These are phyloP conservation scores for Paspalum notatum DNA, from an alignment of 176 grass and related monocot genomes.

Conservation along the genomic window DNA sequence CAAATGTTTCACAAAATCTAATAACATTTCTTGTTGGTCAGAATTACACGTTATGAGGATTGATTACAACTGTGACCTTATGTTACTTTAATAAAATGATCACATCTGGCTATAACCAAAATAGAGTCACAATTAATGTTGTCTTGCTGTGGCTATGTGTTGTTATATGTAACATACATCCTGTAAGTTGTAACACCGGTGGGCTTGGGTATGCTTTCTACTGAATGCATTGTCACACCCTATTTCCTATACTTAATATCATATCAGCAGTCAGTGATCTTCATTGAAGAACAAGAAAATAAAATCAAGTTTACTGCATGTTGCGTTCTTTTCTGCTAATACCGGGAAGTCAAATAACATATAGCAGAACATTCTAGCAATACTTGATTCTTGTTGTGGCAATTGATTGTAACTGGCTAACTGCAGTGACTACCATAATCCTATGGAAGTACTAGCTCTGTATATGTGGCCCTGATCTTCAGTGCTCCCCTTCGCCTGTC, in stretches of 20 bases:
- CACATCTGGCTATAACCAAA: neutral
- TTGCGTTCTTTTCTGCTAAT: constrained; percentile 20
- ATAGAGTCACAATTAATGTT: neutral
- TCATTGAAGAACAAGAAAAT: neutral
- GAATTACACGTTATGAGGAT: neutral
- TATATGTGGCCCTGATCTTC: neutral
- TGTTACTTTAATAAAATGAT: neutral
- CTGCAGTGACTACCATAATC: neutral
- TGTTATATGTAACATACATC: constrained; percentile 22
- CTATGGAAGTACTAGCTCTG: neutral
- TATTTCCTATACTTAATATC: neutral
- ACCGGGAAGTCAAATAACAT: constrained; percentile 6
- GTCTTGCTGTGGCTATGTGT: neutral
- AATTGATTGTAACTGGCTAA: constrained; percentile 10
- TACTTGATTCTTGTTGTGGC: neutral
- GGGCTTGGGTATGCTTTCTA: neutral
- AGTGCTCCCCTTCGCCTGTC: neutral
- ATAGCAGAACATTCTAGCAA: neutral
- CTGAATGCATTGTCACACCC: neutral
- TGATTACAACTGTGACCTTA: neutral
- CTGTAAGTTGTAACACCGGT: neutral
- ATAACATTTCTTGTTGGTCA: constrained; percentile 4
- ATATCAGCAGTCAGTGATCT: constrained; percentile 14
- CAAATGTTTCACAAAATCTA: constrained; percentile 5
- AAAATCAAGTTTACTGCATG: constrained; percentile 3